Conservation (phyloP, 176 grass and related monocot genomes). For the Carex cristatella region DNA sequence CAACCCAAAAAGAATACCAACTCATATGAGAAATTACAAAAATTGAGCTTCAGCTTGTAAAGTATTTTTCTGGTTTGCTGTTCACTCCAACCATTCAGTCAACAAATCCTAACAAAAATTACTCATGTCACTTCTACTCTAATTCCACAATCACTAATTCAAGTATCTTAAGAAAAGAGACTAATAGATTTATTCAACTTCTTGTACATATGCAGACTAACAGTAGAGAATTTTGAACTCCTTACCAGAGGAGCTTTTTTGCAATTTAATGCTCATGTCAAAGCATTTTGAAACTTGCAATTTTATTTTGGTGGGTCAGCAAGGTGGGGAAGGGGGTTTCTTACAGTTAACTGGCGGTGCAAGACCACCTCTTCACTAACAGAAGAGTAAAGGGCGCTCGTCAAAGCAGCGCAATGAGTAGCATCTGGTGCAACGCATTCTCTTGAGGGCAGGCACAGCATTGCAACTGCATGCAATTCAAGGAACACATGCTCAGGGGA, state of each 20-base stretch:
- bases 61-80: neutral
- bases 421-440: constrained; percentile 82
- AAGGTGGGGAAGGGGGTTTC: neutral
- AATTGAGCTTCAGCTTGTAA: neutral
- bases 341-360: constrained; percentile 63
- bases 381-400: constrained; percentile 84
- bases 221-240: neutral
- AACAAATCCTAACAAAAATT: neutral
- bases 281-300: neutral
- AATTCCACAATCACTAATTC: neutral
- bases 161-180: neutral
- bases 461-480: constrained; percentile 80
- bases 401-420: constrained; percentile 81
- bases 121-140: neutral
- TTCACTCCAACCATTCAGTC: neutral
- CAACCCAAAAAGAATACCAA: neutral
- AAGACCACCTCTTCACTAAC: constrained; percentile 74
- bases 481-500: constrained; percentile 50
- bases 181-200: neutral
- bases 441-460: constrained; percentile 82
- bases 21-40: neutral
- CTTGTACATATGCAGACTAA: neutral
- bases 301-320: neutral
- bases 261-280: neutral
- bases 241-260: neutral